A percentile compares a stretch with the other conserved stretches of the same genome.
These are phyloP conservation scores for Eucalyptus regnans DNA, from an alignment of 345 rosid species.

Conservation along the genomic window DNA sequence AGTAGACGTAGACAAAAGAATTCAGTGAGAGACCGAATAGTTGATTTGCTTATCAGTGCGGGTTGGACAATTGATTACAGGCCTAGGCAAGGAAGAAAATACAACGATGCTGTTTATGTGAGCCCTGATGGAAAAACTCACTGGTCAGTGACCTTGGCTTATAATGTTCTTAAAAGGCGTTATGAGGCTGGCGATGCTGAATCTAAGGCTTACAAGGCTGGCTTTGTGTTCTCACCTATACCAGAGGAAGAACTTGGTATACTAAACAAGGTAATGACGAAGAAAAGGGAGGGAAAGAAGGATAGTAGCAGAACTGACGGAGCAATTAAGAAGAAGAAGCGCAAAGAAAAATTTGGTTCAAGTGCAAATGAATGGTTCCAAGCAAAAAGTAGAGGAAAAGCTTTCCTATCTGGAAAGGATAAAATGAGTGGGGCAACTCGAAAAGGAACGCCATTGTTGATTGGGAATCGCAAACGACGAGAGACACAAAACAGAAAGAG, in stretches of 20 bases:
- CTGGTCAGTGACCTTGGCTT: conserved; percentile 93
- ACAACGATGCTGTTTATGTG: conserved; percentile 80
- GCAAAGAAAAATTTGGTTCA: conserved; percentile 8
- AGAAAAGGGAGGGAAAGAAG: conserved; percentile 41
- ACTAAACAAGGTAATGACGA: conserved; percentile 24
- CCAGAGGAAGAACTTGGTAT: conserved; percentile 60
- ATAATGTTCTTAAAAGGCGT: conserved; percentile 42
- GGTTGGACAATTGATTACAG: conserved; percentile 86
- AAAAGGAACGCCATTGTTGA: conserved; percentile 1
- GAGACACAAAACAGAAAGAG: conserved; percentile 46
- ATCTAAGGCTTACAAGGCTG: conserved; percentile 19
- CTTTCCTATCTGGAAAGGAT: not conserved
- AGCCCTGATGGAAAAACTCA: conserved; percentile 88
- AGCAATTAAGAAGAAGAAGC: conserved; percentile 16
- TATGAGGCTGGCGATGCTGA: conserved; percentile 25
- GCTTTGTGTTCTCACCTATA: conserved; percentile 52
- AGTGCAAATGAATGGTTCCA: conserved; percentile 3
- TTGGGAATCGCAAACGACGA: conserved; percentile 29
- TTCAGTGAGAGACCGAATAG: conserved; percentile 55
- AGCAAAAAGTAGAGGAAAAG: conserved; percentile 10
- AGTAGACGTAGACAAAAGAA: conserved; percentile 26
- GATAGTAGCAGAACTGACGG: conserved; percentile 17
- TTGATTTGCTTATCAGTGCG: conserved; percentile 58
- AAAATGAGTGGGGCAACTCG: not conserved
- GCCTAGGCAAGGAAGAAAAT: conserved; percentile 48